A percentile compares a stretch with the other conserved stretches of the same genome.
phyloP scores from a whole-genome alignment of 2,329 filamentous ascomycete species.

The Rugonectria rugulosa region DNA sequence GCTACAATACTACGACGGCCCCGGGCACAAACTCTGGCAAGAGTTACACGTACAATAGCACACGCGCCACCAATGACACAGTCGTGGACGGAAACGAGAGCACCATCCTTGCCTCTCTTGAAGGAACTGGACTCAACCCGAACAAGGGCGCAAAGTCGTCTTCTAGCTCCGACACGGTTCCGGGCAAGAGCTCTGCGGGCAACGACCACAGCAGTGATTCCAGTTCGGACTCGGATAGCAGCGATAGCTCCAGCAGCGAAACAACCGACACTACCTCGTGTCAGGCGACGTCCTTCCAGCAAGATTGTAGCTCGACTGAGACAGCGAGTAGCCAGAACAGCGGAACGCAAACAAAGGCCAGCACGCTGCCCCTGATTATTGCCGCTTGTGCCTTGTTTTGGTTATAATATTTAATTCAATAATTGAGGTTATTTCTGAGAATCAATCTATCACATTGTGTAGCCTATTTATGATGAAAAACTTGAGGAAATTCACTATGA shows the following conservation, averaged over 20 bases:
- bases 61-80: constrained; percentile 74
- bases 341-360: neutral
- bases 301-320: constrained; percentile 45
- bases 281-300: constrained; percentile 48
- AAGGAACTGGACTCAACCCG: constrained; percentile 81
- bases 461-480: too few species aligned
- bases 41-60: constrained; percentile 78
- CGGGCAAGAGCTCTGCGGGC: constrained; percentile 23
- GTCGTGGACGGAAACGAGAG: constrained; percentile 77
- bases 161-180: constrained; percentile 28
- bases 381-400: constrained; percentile 45
- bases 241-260: constrained; percentile 30
- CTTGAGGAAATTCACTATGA: too few species aligned
- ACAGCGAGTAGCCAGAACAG: constrained; percentile 40
- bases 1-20: constrained; percentile 70
- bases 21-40: constrained; percentile 74
- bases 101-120: constrained; percentile 80
- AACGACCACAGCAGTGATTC: constrained; percentile 16
- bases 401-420: constrained; percentile 37
- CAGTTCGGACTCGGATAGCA: too few species aligned
- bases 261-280: constrained; percentile 43
- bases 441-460: neutral
- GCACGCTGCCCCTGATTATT: constrained; percentile 41
- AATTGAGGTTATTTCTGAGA: neutral
- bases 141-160: constrained; percentile 48